Percentiles rank a stretch among this genome's conserved stretches.
These are phyloP conservation scores for Rhizophagus clarus DNA, from an alignment of 192 early-diverging fungal species.

Conservation along the genomic window DNA sequence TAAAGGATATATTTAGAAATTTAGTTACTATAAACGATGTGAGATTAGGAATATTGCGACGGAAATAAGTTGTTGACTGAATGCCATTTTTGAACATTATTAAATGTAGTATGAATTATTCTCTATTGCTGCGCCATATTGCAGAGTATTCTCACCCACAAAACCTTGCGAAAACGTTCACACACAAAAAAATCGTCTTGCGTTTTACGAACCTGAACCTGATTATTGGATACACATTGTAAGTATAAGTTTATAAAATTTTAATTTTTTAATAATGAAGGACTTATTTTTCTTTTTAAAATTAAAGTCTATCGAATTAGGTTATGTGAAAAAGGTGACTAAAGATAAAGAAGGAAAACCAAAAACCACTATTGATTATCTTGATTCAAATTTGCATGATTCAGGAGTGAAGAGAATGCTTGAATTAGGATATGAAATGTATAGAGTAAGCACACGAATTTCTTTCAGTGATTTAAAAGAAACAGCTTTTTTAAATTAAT, in stretches of 20 bases:
- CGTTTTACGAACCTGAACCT: conserved; percentile 58
- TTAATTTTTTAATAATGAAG: not conserved
- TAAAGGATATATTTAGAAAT: not conserved
- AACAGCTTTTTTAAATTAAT: not conserved
- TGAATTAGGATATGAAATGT: conserved; percentile 57
- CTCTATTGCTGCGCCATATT: not conserved
- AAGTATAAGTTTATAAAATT: conserved; percentile 24
- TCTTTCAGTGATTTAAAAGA: not conserved
- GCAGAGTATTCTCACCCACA: conserved; percentile 54
- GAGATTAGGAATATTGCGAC: not conserved
- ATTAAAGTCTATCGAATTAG: conserved; percentile 44
- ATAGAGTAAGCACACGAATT: conserved; percentile 41
- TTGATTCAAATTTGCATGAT: conserved; percentile 57
- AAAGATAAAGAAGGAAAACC: conserved; percentile 54
- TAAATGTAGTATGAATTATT: not conserved
- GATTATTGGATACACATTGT: conserved; percentile 65
- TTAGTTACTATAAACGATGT: not conserved
- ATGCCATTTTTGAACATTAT: not conserved
- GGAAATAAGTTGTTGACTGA: too few relatives aligned
- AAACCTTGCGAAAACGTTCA: conserved; percentile 60
- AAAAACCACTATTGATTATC: conserved; percentile 54
- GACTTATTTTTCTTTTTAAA: not conserved
- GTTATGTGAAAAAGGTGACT: conserved; percentile 39
- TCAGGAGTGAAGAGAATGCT: conserved; percentile 47
- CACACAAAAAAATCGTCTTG: conserved; percentile 60